A percentile compares a stretch with the other conserved stretches of the same genome.
Conservation (phyloP, 2,329 filamentous ascomycete genomes). For the Didymella arachidicola region DNA sequence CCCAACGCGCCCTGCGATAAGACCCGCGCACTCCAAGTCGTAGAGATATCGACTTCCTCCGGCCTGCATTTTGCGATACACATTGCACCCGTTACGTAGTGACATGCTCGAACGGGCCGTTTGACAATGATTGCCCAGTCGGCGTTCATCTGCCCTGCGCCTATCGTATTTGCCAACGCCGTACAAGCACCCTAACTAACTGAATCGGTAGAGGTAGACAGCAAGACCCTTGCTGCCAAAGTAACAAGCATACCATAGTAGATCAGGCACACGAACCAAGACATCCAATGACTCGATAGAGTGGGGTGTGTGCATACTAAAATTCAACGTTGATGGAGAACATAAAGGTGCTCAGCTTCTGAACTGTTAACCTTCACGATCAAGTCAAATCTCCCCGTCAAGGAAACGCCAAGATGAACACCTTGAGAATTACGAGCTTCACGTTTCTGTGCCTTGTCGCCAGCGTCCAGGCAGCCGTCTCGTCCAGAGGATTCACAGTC, state of each 20-base stretch:
- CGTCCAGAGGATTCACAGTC: slow-evolving; percentile 52
- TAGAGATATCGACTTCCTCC: slow-evolving; percentile 10
- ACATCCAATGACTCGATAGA: neutral
- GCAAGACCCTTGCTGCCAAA: slow-evolving; percentile 2
- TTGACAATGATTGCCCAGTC: slow-evolving; percentile 10
- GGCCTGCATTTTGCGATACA: slow-evolving; percentile 6
- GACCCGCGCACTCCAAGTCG: slow-evolving; percentile 7
- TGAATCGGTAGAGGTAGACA: neutral
- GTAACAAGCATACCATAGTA: neutral
- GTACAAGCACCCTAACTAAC: slow-evolving; percentile 2
- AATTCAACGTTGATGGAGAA: neutral
- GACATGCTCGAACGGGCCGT: slow-evolving; percentile 9
- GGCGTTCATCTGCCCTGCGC: slow-evolving; percentile 1
- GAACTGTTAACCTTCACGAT: neutral
- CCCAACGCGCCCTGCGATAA: slow-evolving; percentile 18
- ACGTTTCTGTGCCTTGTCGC: slow-evolving; percentile 14
- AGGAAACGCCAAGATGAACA: slow-evolving; percentile 20
- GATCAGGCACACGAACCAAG: neutral
- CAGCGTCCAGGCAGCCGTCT: slow-evolving; percentile 30
- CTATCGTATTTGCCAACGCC: slow-evolving; percentile 14
- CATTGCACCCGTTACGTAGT: slow-evolving; percentile 22
- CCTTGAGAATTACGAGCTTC: slow-evolving; percentile 11
- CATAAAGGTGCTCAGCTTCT: slow-evolving; percentile 3
- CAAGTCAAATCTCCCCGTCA: neutral
- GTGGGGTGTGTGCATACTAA: neutral